Base-by-base conservation (phyloP, 345 rosid genomes). In the Linum tenue region DNA sequence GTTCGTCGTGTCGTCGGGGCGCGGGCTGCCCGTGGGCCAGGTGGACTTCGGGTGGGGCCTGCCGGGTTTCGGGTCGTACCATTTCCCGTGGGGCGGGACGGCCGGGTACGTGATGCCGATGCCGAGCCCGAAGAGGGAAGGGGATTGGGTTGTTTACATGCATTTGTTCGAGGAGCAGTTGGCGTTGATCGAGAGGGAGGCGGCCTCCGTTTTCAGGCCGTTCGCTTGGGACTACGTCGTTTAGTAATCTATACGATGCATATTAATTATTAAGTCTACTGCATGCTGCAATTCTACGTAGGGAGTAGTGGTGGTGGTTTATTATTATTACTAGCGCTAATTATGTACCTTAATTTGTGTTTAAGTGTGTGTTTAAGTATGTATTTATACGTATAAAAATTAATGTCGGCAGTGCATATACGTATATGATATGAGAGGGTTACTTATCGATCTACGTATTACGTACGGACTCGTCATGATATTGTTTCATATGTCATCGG, bases 1-100 rank as follows among this genome's bases (percentile, higher is more conserved):
- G 1, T 72, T 89, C 36, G 94, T 87, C 67, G 86, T 89, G 60
- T 89, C 96, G 7, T 89, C 91, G 1, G 94, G 96, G 5, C 87
- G 76, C 50, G 70, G 69, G 39, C 87, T 89, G 61, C 89, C 94
- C 1, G 80, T 76, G 38, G 39, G 44, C 1, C 60, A 67, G 64
- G 73, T 85, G 16, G 80, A 89, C 63, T 87, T 84, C 42, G 86
- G 86, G 64, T 83, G 86, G 86, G 86, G 84, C 48, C 69, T 66
- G 37, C 84, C 86, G 5, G 74, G 66, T 37, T 67, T 83, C 39
- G 84, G 82, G 62, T 76, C 82, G 37, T 83, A 83, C 72, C 75
- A 80, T 70, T 80, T 83, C 67, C 81, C 86, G 39, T 78, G 81
- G 81, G 84, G 84, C 15, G 84, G 86, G 6, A 67, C 39, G 7